Evolutionary conservation across 352 stramenopile genomes (phyloP).

Genomic region (Phytophthora parvispora): DNA sequence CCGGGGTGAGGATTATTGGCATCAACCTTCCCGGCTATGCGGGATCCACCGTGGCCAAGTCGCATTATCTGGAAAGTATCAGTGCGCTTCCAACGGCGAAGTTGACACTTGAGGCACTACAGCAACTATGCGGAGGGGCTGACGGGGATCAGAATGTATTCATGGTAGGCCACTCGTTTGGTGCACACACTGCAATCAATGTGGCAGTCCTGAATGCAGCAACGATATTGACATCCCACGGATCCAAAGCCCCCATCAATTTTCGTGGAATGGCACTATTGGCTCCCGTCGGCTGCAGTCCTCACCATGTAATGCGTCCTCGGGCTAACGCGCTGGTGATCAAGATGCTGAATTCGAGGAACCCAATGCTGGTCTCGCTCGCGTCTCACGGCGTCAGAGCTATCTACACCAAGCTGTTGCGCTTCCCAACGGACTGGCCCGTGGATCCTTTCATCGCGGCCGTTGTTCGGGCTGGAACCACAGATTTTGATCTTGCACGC

Average conservation of each 20-base stretch:
- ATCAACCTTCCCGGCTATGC: slow-evolving; percentile 42
- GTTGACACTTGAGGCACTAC: slow-evolving; percentile 34
- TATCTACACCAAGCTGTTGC: slow-evolving; percentile 49
- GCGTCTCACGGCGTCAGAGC: slow-evolving; percentile 30
- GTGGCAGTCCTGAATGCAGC: slow-evolving; percentile 43
- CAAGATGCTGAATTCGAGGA: slow-evolving; percentile 32
- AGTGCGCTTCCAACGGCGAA: slow-evolving; percentile 39
- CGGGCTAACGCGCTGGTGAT: slow-evolving; percentile 39
- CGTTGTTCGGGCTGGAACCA: slow-evolving; percentile 47
- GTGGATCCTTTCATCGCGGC: slow-evolving; percentile 42
- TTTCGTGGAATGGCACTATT: slow-evolving; percentile 49
- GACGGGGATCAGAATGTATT: slow-evolving; percentile 29
- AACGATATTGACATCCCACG: neutral
- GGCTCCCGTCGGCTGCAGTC: slow-evolving; percentile 41
- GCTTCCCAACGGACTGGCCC: slow-evolving; percentile 36
- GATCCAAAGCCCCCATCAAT: neutral
- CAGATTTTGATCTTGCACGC: slow-evolving; percentile 40
- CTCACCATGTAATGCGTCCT: slow-evolving; percentile 48
- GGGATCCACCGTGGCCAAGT: slow-evolving; percentile 25
- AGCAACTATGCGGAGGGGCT: slow-evolving; percentile 22
- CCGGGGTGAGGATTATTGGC: slow-evolving; percentile 27
- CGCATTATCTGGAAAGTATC: slow-evolving; percentile 36
- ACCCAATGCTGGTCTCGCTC: slow-evolving; percentile 8
- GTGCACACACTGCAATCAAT: slow-evolving; percentile 49
- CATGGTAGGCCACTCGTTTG: slow-evolving; percentile 59